Conservation (phyloP, 169 alveolate species). For the Cryptosporidium baileyi region DNA sequence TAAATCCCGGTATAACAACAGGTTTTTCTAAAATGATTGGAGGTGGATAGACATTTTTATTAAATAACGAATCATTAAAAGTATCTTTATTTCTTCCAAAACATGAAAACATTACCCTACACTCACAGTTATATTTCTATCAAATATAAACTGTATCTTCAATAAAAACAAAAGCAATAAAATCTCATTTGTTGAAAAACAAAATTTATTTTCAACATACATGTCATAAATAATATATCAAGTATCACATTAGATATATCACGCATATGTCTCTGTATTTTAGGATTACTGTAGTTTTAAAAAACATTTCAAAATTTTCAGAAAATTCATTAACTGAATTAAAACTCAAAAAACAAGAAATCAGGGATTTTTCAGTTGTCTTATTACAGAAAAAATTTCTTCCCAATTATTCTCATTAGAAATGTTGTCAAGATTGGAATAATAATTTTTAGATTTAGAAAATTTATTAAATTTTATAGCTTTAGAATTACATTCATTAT, state of each 20-base stretch:
- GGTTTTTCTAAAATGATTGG: constrained; percentile 27
- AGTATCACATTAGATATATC: too few relatives aligned
- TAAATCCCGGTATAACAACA: constrained; percentile 44
- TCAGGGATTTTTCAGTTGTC: constrained; percentile 28
- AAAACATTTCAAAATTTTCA: too few relatives aligned
- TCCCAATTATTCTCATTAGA: constrained; percentile 56
- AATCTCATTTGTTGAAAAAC: too few relatives aligned
- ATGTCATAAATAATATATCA: too few relatives aligned
- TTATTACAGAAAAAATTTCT: constrained; percentile 42
- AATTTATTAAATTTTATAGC: neutral
- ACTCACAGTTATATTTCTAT: too few relatives aligned
- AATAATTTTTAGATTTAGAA: constrained; percentile 13
- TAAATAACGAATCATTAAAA: neutral
- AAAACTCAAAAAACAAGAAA: too few relatives aligned
- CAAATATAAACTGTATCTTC: too few relatives aligned
- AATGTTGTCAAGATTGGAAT: neutral
- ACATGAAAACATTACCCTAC: constrained; percentile 32
- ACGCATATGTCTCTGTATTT: too few relatives aligned
- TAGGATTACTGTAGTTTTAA: too few relatives aligned
- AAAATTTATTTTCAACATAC: too few relatives aligned
- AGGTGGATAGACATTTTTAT: constrained; percentile 15
- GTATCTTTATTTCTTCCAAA: neutral
- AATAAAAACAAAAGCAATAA: too few relatives aligned
- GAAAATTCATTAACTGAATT: too few relatives aligned
- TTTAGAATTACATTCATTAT: neutral